Base-by-base conservation (phyloP, 75 land plant genomes). In the Selaginella moellendorffii region DNA sequence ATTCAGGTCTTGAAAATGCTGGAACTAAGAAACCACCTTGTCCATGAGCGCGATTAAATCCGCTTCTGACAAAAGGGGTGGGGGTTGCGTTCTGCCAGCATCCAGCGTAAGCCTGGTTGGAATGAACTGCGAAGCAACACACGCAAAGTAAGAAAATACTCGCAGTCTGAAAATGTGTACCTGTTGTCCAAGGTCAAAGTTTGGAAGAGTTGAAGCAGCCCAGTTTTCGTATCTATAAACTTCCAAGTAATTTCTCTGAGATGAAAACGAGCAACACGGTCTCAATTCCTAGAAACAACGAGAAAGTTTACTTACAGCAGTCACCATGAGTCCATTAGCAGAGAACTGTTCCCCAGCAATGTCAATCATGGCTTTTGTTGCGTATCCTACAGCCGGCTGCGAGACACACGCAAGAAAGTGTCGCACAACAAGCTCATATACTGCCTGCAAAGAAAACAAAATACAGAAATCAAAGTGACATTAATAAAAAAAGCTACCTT, bases 381-480 rank as follows among this genome's bases (percentile, higher is more conserved):
- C 86, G 74, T 88, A 88, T 10, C 97, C 97, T 17, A 92, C 79
- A 1, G 97, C 97, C 54, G 97, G 97, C 66, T 88, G 84, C 21
- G 97, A 92, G 8, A 92, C 97, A 68, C 97, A 92, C 24, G 97
- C 97, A 29, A 92, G 81, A 62, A 83, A 92, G 76, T 92, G 97
- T 26, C 97, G 97, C 54, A 88, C 95, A 69, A 92, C 97, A 31
- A 92, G 78, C 74, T 92, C 97, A 71, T 92, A 92, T 27, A 92
- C 26, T 69, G 65, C 82, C 92, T 87, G 88, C 0, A 52, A 62
- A 67, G n/a, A n/a, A 59, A 14, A 14, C 46, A 5, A 14, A 5
- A 36, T 36, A 36, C 46, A 36, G 14, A 5, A 56, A 56, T 19
- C 9, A 8, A 21, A 56, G 8, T 21, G 2, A 56, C 8, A 19